Conservation (phyloP, 345 rosid species). For the Crucihimalaya himalaica region DNA sequence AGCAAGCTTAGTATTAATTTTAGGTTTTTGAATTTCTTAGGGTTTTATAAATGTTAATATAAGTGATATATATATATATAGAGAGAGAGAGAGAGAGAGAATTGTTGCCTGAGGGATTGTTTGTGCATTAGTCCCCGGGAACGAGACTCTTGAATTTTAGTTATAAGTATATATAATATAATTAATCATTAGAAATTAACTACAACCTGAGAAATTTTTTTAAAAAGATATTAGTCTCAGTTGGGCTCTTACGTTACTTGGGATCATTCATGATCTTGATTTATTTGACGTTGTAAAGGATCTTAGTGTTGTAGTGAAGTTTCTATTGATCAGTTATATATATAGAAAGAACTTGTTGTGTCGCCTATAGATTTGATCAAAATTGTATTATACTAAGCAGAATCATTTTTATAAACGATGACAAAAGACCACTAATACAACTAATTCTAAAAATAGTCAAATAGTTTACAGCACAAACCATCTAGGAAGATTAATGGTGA, state of each 20-base stretch:
- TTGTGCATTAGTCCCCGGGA: slow-evolving; percentile 58
- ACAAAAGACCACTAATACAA: neutral
- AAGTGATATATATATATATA: no score
- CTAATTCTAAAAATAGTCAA: neutral
- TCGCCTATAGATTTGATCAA: neutral
- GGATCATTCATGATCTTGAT: neutral
- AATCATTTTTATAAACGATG: neutral
- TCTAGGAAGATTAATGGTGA: neutral
- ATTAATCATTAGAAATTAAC: neutral
- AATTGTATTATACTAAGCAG: no score
- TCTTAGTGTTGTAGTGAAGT: no score
- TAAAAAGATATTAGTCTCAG: neutral
- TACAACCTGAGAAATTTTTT: neutral
- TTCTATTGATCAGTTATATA: no score
- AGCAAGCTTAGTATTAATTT: slow-evolving; percentile 45
- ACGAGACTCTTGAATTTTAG: slow-evolving; percentile 1
- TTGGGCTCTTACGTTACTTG: neutral
- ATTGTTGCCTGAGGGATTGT: slow-evolving; percentile 32
- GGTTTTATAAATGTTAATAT: neutral
- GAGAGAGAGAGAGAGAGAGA: neutral
- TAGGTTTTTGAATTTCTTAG: neutral
- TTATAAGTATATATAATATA: neutral
- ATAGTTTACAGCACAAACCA: neutral
- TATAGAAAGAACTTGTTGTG: neutral
- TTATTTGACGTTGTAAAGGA: neutral